Evolutionary conservation across 2,329 filamentous ascomycete genomes (phyloP).

Genomic region (Colletotrichum theobromicola): DNA sequence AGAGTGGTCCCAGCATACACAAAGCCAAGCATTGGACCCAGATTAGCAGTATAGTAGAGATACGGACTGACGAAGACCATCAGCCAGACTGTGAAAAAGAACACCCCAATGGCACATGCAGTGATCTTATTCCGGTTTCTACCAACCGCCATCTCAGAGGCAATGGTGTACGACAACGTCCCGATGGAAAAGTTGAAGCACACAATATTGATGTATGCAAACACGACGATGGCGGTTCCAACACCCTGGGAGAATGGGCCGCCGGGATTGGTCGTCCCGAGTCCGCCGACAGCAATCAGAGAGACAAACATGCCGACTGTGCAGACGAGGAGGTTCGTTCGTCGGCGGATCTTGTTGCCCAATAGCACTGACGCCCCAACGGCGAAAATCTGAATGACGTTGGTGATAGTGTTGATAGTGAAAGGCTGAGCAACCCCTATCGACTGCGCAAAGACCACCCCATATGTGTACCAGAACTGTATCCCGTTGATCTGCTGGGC

Average conservation of each 20-base stretch:
- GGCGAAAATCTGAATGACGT: slow-evolving; percentile 47
- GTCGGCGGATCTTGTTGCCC: slow-evolving; percentile 44
- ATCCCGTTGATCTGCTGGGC: slow-evolving; percentile 50
- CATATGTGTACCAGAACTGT: slow-evolving; percentile 46
- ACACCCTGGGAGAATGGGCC: slow-evolving; percentile 26
- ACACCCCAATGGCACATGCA: slow-evolving; percentile 45
- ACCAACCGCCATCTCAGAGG: slow-evolving; percentile 52
- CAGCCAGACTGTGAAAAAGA: slow-evolving; percentile 48
- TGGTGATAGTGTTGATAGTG: slow-evolving; percentile 45
- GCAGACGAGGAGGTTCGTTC: slow-evolving; percentile 38
- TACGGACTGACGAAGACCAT: slow-evolving; percentile 45
- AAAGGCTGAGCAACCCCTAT: slow-evolving; percentile 47
- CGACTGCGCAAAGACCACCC: slow-evolving; percentile 42
- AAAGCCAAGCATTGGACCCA: slow-evolving; percentile 44
- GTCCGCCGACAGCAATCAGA: slow-evolving; percentile 45
- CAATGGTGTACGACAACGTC: slow-evolving; percentile 45
- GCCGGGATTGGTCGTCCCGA: slow-evolving; percentile 37
- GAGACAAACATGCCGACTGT: slow-evolving; percentile 43
- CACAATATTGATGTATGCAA: slow-evolving; percentile 46
- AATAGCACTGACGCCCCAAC: slow-evolving; percentile 42
- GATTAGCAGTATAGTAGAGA: slow-evolving; percentile 45
- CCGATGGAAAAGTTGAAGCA: slow-evolving; percentile 51
- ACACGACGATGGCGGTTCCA: slow-evolving; percentile 44
- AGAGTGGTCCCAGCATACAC: slow-evolving; percentile 38
- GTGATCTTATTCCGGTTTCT: slow-evolving; percentile 49